Conservation (phyloP, 2,329 filamentous ascomycete genomes). For the Fusarium hostae region DNA sequence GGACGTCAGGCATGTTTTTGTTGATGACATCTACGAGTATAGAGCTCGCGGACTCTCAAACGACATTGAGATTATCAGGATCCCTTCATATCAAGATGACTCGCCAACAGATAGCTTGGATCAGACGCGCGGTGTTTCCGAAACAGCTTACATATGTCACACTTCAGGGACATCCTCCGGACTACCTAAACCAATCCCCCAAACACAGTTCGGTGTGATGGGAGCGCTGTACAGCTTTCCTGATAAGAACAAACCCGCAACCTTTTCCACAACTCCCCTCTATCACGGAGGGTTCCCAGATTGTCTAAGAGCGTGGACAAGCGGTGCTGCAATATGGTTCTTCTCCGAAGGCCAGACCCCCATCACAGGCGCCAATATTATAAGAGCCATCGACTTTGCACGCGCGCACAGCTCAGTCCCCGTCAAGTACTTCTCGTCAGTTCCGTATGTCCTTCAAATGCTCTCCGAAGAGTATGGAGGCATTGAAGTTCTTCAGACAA, state of each 20-base stretch:
- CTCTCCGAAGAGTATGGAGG: slow-evolving; percentile 57
- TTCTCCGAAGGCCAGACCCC: slow-evolving; percentile 67
- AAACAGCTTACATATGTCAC: slow-evolving; percentile 69
- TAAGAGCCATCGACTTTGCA: slow-evolving; percentile 57
- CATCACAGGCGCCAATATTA: slow-evolving; percentile 66
- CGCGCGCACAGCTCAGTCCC: slow-evolving; percentile 32
- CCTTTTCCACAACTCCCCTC: slow-evolving; percentile 73
- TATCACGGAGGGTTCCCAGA: slow-evolving; percentile 75
- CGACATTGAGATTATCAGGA: slow-evolving; percentile 8
- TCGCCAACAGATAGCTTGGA: not conserved
- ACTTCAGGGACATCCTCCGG: slow-evolving; percentile 74
- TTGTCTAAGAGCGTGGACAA: slow-evolving; percentile 70
- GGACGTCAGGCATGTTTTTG: slow-evolving; percentile 55
- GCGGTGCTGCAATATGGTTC: slow-evolving; percentile 68
- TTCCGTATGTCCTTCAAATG: slow-evolving; percentile 68
- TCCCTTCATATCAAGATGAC: slow-evolving; percentile 16
- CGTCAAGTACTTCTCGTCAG: slow-evolving; percentile 70
- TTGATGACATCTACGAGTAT: slow-evolving; percentile 50
- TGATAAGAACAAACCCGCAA: slow-evolving; percentile 53
- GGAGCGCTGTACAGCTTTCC: slow-evolving; percentile 63
- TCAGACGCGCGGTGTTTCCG: slow-evolving; percentile 10
- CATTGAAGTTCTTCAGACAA: slow-evolving; percentile 56
- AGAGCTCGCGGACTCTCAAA: not conserved
- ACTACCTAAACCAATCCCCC: slow-evolving; percentile 70
- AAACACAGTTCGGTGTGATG: slow-evolving; percentile 65